Evolutionary conservation across 768 basidiomycete species (phyloP).

Genomic region (Agaricus sinodeliciosus): DNA sequence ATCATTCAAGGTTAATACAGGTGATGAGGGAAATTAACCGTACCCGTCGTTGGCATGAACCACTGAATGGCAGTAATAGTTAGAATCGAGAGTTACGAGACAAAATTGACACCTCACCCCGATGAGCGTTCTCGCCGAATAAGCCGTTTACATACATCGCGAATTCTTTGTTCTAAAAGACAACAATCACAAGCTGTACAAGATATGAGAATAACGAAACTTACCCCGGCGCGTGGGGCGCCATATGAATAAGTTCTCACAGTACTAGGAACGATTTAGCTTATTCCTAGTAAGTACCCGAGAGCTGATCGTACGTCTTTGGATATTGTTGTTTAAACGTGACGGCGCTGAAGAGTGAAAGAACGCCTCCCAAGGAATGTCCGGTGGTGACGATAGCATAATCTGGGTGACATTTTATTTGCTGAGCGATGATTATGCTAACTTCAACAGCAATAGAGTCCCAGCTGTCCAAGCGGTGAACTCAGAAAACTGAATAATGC

Average conservation of each 20-base stretch:
- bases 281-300: neutral
- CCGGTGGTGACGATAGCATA: slow-evolving; percentile 40
- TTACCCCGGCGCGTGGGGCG: slow-evolving; percentile 40
- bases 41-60: slow-evolving; percentile 48
- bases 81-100: neutral
- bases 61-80: slow-evolving; percentile 22
- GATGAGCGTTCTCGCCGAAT: slow-evolving; percentile 32
- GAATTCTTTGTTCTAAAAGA: slow-evolving; percentile 36
- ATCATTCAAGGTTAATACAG: neutral
- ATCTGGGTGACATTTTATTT: slow-evolving; percentile 28
- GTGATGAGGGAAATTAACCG: neutral
- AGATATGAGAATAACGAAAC: slow-evolving; percentile 8
- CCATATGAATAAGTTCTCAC: slow-evolving; percentile 45
- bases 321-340: slow-evolving; percentile 36
- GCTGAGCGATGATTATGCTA: slow-evolving; percentile 25
- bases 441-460: slow-evolving; percentile 38
- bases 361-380: slow-evolving; percentile 49
- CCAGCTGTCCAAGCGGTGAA: slow-evolving; percentile 37
- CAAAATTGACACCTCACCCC: slow-evolving; percentile 26
- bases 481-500: neutral
- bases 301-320: slow-evolving; percentile 19
- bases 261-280: slow-evolving; percentile 16
- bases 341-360: slow-evolving; percentile 43
- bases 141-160: slow-evolving; percentile 36
- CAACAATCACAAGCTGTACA: neutral